Conservation (phyloP, 257 asterid species). For the Lithospermum erythrorhizon region DNA sequence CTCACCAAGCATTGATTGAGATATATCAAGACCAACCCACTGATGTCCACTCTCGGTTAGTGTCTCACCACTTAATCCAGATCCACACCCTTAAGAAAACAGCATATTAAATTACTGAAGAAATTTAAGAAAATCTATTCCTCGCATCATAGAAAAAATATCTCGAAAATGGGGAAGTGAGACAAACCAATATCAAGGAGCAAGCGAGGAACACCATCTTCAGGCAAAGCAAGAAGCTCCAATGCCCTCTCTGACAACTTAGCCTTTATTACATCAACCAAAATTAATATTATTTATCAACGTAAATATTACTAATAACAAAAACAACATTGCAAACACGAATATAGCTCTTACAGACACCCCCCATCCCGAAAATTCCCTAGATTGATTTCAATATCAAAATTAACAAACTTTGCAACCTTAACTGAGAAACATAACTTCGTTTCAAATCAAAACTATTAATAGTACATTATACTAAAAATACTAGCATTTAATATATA, state of each 20-base stretch:
- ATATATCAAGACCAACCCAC: constrained; percentile 93
- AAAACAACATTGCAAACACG: neutral
- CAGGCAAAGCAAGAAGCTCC: constrained; percentile 87
- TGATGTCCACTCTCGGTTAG: constrained; percentile 81
- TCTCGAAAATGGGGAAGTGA: too few species aligned
- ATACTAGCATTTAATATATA: too few species aligned
- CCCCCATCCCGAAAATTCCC: too few species aligned
- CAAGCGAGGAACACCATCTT: constrained; percentile 64
- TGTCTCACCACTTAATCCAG: constrained; percentile 94
- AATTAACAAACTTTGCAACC: too few species aligned
- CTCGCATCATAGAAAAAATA: too few species aligned
- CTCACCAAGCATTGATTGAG: constrained; percentile 80
- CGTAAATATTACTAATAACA: too few species aligned
- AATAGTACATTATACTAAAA: too few species aligned
- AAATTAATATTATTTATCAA: neutral
- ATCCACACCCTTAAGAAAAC: constrained; percentile 71
- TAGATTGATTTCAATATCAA: too few species aligned
- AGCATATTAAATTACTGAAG: neutral
- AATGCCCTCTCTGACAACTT: constrained; percentile 81
- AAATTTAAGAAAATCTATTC: too few species aligned
- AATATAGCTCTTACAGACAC: neutral
- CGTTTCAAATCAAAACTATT: too few species aligned
- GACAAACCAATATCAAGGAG: constrained; percentile 84
- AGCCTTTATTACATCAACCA: constrained; percentile 33
- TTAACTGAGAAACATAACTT: too few species aligned